Conservation (phyloP, 2,329 filamentous ascomycete genomes). For the Fusarium cicatricum region DNA sequence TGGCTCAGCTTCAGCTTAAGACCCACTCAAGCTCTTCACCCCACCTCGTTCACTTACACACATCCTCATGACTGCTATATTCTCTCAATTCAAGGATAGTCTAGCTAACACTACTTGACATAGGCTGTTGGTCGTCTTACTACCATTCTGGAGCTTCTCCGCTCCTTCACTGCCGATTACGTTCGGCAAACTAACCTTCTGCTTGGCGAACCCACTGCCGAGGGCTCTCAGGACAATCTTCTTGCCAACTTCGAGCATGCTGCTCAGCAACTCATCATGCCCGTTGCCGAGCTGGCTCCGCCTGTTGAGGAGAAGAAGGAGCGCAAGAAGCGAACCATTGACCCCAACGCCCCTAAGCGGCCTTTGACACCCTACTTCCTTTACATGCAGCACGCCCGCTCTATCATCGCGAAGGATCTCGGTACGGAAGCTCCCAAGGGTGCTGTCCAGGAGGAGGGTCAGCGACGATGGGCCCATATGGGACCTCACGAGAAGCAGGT, state of each 20-base stretch:
- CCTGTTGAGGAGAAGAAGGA: conserved; percentile 79
- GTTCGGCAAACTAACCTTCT: conserved; percentile 88
- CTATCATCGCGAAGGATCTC: conserved; percentile 81
- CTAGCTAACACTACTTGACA: conserved; percentile 47
- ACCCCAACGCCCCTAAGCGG: conserved; percentile 94
- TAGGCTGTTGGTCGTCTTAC: conserved; percentile 68
- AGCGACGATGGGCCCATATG: conserved; percentile 86
- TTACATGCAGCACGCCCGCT: conserved; percentile 88
- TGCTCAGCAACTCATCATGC: conserved; percentile 56
- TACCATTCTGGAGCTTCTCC: conserved; percentile 80
- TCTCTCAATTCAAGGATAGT: not conserved
- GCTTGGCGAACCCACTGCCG: conserved; percentile 69
- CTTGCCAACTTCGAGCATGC: conserved; percentile 63
- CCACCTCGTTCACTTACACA: conserved; percentile 16
- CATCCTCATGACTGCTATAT: not conserved
- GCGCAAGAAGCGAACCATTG: conserved; percentile 85
- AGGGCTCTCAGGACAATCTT: conserved; percentile 54
- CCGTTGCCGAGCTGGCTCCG: conserved; percentile 51
- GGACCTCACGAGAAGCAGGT: conserved; percentile 73
- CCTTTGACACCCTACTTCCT: conserved; percentile 95
- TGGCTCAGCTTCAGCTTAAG: conserved; percentile 11
- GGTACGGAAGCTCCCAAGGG: conserved; percentile 80
- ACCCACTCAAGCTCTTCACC: conserved; percentile 23
- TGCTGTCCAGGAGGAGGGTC: conserved; percentile 87
- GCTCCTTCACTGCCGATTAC: conserved; percentile 83